Conservation (phyloP, 2,329 filamentous ascomycete species). For the Parastagonospora avenae region DNA sequence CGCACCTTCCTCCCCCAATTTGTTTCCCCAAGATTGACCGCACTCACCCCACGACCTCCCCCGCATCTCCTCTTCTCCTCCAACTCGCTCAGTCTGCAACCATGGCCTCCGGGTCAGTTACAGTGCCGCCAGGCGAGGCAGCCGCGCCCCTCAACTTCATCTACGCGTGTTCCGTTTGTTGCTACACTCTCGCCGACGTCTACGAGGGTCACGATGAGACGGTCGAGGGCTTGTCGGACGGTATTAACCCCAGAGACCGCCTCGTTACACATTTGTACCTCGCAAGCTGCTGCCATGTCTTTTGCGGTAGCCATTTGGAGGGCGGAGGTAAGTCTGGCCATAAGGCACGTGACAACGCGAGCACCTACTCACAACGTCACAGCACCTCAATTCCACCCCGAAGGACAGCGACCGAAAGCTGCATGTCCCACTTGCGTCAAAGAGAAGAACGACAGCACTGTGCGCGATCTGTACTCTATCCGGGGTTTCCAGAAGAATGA, state of each 20-base stretch:
- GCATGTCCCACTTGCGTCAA: slow-evolving; percentile 53
- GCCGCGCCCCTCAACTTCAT: slow-evolving; percentile 50
- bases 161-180: slow-evolving; percentile 56
- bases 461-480: slow-evolving; percentile 51
- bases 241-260: slow-evolving; percentile 43
- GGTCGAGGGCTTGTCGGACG: slow-evolving; percentile 45
- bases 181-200: slow-evolving; percentile 52
- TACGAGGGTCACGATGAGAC: slow-evolving; percentile 48
- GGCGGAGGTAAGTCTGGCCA: slow-evolving; percentile 50
- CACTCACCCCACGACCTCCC: slow-evolving; percentile 1
- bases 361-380: slow-evolving; percentile 1
- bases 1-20: slow-evolving; percentile 14
- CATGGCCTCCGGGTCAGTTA: slow-evolving; percentile 19
- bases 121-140: slow-evolving; percentile 32
- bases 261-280: slow-evolving; percentile 55
- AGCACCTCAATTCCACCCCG: slow-evolving; percentile 55
- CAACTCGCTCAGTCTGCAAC: background rate
- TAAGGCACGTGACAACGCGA: background rate
- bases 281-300: slow-evolving; percentile 55
- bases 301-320: slow-evolving; percentile 55
- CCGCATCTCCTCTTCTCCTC: slow-evolving; percentile 2
- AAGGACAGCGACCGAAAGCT: slow-evolving; percentile 47
- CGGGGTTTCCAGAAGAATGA: slow-evolving; percentile 50
- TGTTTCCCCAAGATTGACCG: slow-evolving; percentile 1
- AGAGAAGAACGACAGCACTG: slow-evolving; percentile 41